A percentile compares a stretch with the other conserved stretches of the same genome.
Evolutionary conservation across 2,329 filamentous ascomycete genomes (phyloP).

Genomic region (Colletotrichum siamense): DNA sequence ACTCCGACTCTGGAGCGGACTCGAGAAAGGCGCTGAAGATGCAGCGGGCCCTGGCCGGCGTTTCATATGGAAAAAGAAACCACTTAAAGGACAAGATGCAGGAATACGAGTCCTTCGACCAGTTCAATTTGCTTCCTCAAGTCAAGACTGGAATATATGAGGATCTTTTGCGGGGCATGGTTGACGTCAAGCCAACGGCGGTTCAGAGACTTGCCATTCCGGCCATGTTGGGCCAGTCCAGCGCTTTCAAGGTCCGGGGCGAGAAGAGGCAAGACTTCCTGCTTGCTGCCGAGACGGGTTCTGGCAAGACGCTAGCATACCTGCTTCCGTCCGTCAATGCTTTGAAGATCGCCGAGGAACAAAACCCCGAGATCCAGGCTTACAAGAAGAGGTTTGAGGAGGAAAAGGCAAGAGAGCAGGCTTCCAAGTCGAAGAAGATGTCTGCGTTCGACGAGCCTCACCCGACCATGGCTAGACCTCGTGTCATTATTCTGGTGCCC

Average conservation of each 20-base stretch:
- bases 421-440: slow-evolving; percentile 61
- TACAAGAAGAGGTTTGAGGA: slow-evolving; percentile 61
- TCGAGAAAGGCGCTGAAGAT: slow-evolving; percentile 84
- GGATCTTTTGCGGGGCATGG: slow-evolving; percentile 77
- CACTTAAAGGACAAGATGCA: slow-evolving; percentile 61
- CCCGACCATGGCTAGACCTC: slow-evolving; percentile 78
- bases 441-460: slow-evolving; percentile 69
- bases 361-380: slow-evolving; percentile 62
- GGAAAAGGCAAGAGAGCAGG: slow-evolving; percentile 61
- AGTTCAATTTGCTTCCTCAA: slow-evolving; percentile 76
- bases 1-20: slow-evolving; percentile 25
- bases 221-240: slow-evolving; percentile 68
- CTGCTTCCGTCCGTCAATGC: slow-evolving; percentile 84
- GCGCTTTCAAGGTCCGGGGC: slow-evolving; percentile 36
- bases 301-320: slow-evolving; percentile 95
- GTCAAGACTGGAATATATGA: slow-evolving; percentile 74
- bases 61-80: slow-evolving; percentile 74
- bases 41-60: slow-evolving; percentile 78
- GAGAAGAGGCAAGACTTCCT: slow-evolving; percentile 65
- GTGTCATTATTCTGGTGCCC: slow-evolving; percentile 85
- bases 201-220: slow-evolving; percentile 91
- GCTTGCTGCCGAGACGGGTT: slow-evolving; percentile 94
- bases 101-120: slow-evolving; percentile 78
- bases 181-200: slow-evolving; percentile 81
- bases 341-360: slow-evolving; percentile 76